Base-by-base conservation (phyloP, 2,329 filamentous ascomycete species). In the Aspergillus hiratsukae region DNA sequence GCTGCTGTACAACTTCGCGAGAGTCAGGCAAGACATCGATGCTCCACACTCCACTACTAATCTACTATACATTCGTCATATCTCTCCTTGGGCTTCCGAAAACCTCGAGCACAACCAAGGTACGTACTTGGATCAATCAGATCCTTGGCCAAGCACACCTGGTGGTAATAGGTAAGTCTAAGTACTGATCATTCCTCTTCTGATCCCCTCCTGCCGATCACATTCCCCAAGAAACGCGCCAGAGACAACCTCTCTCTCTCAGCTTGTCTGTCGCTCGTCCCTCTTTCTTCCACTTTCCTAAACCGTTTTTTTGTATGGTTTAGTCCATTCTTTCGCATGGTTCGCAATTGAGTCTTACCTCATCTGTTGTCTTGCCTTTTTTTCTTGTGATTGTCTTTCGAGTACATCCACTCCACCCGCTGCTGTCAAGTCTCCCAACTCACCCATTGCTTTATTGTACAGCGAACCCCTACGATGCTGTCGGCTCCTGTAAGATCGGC, bases 401-500 rank as follows among this genome's bases (percentile, higher is more conserved):
- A 43, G 48, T 21, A 50, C 53, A 53, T 27, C 51, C 52, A 11
- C 28, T 53, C 48, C 40, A 49, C 37, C 35, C 52, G 25, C 21
- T 55, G 51, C 52, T 41, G 14, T 37, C 31, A 14, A 19, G 9
- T 23, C 40, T 43, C 21, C 40, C 19, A 43, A 43, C 46, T 55
- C 50, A 41, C 43, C 43, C 49, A 49, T 51, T 51, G 51, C 45
- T 51, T 40, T 48, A 43, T 41, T 46, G 51, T 54, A 41, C 48
- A 55, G 53, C 56, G 40, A 43, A 43, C 55, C 40, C 31, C 23
- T 37, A 71, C 60, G 59, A 74, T 75, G 71, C 64, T 76, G 62
- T 75, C 73, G 27, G 69, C 74, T 66, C 74, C 73, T 52, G 68
- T 70, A 55, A 76, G 75, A 62, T 74, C 74, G 55, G 75, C 73